Base-by-base conservation (phyloP, 129 eudicot species). In the Flaveria sonorensis region DNA sequence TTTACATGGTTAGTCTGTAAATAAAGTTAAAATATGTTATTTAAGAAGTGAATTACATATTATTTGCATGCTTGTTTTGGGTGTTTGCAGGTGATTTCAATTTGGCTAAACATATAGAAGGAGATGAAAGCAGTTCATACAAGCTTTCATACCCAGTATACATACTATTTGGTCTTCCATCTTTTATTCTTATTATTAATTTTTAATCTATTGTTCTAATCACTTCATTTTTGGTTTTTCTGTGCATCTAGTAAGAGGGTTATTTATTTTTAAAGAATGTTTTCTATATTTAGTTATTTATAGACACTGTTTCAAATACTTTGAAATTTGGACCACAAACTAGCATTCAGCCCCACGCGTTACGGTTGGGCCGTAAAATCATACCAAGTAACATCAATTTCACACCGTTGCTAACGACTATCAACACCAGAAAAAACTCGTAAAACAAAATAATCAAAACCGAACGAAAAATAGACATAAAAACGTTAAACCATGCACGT, bases 81-180 rank as follows among this genome's bases (percentile, higher is more conserved):
- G 43, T 56, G 51, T 63, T 77, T 74, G 75, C 82, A 91, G 97
- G 97, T 71, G 61, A 91, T 73, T 91, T 91, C 52, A 67, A 88
- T 79, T 94, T 91, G 82, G 82, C 83, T 40, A 84, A 81, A 73
- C 86, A 85, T 77, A 73, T 88, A 15, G 71, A 86, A 70, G 83
- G 73, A 3, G 61, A 79, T 52, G 87, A 76, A 64, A 82, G 77
- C 76, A 46, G 68, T 64, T 84, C 78, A 52, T 40, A 53, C 73
- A 64, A 67, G 79, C 60, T 23, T 63, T 62, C 75, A 1, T 26
- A 26, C 23, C 51, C 75, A 28, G 51, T 77, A 36, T 36, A 36
- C 7, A 23, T 32, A 32, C 51, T 88, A 24, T 66, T 69, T 46
- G 88, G 75, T 71, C 50, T 82, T 64, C 19, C 81, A 61, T 61